Conservation (phyloP, 345 rosid species). For the Boechera stricta region DNA sequence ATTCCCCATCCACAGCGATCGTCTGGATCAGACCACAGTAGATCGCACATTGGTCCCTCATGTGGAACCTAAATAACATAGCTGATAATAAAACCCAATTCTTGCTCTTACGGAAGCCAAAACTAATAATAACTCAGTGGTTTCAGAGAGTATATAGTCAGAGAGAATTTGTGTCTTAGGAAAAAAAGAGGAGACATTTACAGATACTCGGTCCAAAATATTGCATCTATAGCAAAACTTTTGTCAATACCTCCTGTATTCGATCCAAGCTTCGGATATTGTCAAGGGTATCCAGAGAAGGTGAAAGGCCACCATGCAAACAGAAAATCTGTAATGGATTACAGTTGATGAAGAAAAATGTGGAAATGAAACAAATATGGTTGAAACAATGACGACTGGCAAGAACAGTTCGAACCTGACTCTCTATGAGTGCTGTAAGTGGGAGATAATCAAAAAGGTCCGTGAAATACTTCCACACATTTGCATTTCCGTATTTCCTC, state of each 20-base stretch:
- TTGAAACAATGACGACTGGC: background rate
- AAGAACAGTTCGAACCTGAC: conserved; percentile 66
- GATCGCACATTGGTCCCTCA: conserved; percentile 99
- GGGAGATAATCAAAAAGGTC: conserved; percentile 94
- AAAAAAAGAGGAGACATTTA: background rate
- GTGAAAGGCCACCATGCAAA: conserved; percentile 93
- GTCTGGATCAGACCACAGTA: conserved; percentile 98
- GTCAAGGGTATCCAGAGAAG: conserved; percentile 87
- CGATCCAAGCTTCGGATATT: conserved; percentile 91
- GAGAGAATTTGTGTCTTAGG: background rate
- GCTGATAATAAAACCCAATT: background rate
- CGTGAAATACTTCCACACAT: conserved; percentile 90
- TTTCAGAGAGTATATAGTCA: background rate
- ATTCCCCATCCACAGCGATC: conserved; percentile 99
- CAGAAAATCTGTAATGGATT: conserved; percentile 65
- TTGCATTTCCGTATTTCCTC: conserved; percentile 66
- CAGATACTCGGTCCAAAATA: background rate
- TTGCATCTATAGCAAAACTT: background rate
- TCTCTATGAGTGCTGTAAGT: conserved; percentile 92
- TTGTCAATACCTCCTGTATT: conserved; percentile 73
- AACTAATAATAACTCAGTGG: background rate
- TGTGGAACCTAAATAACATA: conserved; percentile 79
- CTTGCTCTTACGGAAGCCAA: background rate
- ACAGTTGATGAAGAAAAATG: background rate
- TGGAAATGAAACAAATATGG: background rate